Percentiles rank a stretch among this genome's conserved stretches.
phyloP scores from a whole-genome alignment of 1,284 basidiomycete genomes.

The Apiotrichum brassicae region DNA sequence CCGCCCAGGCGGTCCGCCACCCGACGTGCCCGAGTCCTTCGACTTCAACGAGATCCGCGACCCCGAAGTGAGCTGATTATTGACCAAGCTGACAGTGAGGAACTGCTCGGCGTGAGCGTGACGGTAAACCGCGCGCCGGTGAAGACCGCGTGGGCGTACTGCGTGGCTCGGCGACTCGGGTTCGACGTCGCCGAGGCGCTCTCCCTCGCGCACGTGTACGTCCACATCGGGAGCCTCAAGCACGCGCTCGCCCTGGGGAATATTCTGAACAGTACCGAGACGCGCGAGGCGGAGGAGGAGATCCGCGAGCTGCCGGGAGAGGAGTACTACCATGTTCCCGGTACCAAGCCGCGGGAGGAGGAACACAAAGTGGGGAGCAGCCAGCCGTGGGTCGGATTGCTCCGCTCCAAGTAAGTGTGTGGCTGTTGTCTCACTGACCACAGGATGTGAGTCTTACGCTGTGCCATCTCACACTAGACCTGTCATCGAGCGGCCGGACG shows the following conservation, averaged over 20 bases:
- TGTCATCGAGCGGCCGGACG: slow-evolving; percentile 63
- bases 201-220: slow-evolving; percentile 59
- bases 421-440: background rate
- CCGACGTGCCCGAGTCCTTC: slow-evolving; percentile 11
- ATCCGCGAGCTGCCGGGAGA: slow-evolving; percentile 37
- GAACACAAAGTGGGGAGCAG: slow-evolving; percentile 57
- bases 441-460: slow-evolving; percentile 13
- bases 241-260: slow-evolving; percentile 78
- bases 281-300: slow-evolving; percentile 40
- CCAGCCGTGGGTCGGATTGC: slow-evolving; percentile 87
- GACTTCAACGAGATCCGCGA: slow-evolving; percentile 34
- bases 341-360: slow-evolving; percentile 2
- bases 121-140: slow-evolving; percentile 87
- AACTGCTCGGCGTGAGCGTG: slow-evolving; percentile 56
- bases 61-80: slow-evolving; percentile 28
- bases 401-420: slow-evolving; percentile 67
- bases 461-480: slow-evolving; percentile 54
- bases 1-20: background rate
- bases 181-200: slow-evolving; percentile 83
- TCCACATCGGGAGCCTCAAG: slow-evolving; percentile 78
- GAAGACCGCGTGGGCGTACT: slow-evolving; percentile 85
- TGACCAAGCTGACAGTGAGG: slow-evolving; percentile 44
- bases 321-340: slow-evolving; percentile 8
- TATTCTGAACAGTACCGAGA: slow-evolving; percentile 49
- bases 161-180: slow-evolving; percentile 76